Conservation (phyloP, 768 basidiomycete genomes). For the Neoboletus brunneissimus region DNA sequence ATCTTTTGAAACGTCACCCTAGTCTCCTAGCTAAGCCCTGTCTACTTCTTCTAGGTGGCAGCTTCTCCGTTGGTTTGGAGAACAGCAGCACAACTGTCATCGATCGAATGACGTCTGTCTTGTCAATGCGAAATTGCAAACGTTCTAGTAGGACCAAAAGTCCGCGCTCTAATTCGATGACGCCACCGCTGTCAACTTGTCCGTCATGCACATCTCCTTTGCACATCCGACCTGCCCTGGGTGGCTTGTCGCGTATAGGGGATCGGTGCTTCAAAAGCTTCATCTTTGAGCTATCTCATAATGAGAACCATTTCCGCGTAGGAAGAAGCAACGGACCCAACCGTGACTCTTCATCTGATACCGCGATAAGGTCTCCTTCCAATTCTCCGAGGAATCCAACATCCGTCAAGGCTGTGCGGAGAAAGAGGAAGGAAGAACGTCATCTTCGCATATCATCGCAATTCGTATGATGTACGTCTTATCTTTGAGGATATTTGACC, state of each 20-base stretch:
- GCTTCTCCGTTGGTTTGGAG: not conserved
- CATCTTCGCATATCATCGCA: not conserved
- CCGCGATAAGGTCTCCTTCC: conserved; percentile 11
- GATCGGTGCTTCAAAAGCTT: too few relatives aligned
- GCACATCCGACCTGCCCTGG: not conserved
- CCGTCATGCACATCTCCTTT: not conserved
- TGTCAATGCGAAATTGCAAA: not conserved
- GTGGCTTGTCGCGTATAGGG: not conserved
- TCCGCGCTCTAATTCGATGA: not conserved
- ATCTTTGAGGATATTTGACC: conserved; percentile 7
- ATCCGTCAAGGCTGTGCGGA: conserved; percentile 2
- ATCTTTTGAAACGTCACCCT: not conserved
- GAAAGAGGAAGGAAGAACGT: not conserved
- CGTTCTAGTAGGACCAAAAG: not conserved
- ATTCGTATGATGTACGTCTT: not conserved
- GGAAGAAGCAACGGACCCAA: conserved; percentile 3
- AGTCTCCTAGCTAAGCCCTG: not conserved
- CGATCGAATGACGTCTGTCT: conserved; percentile 4
- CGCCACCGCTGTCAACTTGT: not conserved
- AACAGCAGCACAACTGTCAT: conserved; percentile 3
- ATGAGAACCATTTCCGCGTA: not conserved
- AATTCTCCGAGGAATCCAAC: conserved; percentile 20
- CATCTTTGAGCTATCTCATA: not conserved
- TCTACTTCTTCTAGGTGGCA: conserved; percentile 2
- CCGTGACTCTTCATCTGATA: conserved; percentile 5